These are phyloP conservation scores for Gleditsia sinensis DNA, from an alignment of 306 rosid genomes.

Conservation along the genomic window DNA sequence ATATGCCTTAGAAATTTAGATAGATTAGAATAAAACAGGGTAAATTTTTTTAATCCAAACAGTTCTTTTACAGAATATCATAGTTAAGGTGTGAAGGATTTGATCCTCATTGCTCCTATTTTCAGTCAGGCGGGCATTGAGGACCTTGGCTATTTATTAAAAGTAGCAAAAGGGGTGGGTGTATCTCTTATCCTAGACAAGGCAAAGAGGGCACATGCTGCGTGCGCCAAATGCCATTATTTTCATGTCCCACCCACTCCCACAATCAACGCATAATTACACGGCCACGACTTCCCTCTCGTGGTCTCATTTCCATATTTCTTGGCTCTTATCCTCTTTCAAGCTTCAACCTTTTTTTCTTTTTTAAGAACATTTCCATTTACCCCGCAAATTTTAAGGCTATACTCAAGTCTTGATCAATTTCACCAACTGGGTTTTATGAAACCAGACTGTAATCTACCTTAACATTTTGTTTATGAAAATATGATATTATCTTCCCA, in stretches of 20 bases:
- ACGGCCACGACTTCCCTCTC: conserved; percentile 29
- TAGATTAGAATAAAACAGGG: too few relatives aligned
- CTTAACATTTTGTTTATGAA: conserved; percentile 5
- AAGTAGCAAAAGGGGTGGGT: conserved; percentile 1
- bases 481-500: neutral
- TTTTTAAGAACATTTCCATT: conserved; percentile 17
- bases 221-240: conserved; percentile 42
- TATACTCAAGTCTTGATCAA: neutral
- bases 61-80: too few relatives aligned
- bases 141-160: too few relatives aligned
- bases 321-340: conserved; percentile 26
- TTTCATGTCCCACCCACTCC: conserved; percentile 67
- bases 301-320: conserved; percentile 14
- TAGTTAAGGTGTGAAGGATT: too few relatives aligned
- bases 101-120: neutral
- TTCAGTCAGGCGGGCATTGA: too few relatives aligned
- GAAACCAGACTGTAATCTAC: conserved; percentile 4
- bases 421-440: conserved; percentile 14
- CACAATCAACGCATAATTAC: conserved; percentile 78
- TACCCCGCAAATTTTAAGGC: conserved; percentile 11
- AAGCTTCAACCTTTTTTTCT: conserved; percentile 22
- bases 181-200: conserved; percentile 34
- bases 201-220: conserved; percentile 56
- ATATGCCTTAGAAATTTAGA: too few relatives aligned
- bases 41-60: too few relatives aligned